These are phyloP conservation scores for Nitzschia palea DNA, from an alignment of 108 stramenopile genomes.

Conservation along the genomic window DNA sequence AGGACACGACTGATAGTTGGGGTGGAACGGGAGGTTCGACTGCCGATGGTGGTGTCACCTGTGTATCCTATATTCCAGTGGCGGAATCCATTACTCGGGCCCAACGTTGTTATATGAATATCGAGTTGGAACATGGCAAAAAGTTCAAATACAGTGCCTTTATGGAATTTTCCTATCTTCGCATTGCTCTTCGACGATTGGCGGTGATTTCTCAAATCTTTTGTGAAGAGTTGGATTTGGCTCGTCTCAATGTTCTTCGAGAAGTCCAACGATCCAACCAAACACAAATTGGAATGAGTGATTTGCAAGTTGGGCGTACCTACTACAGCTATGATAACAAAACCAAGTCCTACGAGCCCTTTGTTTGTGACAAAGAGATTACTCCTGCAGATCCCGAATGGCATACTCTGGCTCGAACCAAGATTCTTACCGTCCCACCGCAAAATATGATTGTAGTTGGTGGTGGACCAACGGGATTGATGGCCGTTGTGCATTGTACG, in stretches of 20 bases:
- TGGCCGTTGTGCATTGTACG: conserved; percentile 34
- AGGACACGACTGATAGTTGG: no score
- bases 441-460: conserved; percentile 35
- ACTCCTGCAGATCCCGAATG: conserved; percentile 32
- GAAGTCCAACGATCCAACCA: conserved; percentile 32
- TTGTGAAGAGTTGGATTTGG: conserved; percentile 40
- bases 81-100: conserved; percentile 44
- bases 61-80: conserved; percentile 36
- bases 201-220: conserved; percentile 32
- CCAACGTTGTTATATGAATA: conserved; percentile 38
- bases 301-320: conserved; percentile 28
- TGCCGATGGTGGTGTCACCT: neutral
- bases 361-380: conserved; percentile 18
- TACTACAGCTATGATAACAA: conserved; percentile 23
- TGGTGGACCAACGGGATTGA: conserved; percentile 34
- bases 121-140: conserved; percentile 42
- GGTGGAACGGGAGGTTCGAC: no score
- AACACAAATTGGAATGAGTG: conserved; percentile 11
- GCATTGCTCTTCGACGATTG: conserved; percentile 25
- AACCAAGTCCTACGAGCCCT: conserved; percentile 21
- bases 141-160: conserved; percentile 43
- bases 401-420: conserved; percentile 12
- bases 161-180: conserved; percentile 40
- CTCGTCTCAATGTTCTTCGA: conserved; percentile 31
- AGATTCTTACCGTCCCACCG: conserved; percentile 31